Evolutionary conservation across 805 yeast species (phyloP).

Genomic region (Ogataea angusta): DNA sequence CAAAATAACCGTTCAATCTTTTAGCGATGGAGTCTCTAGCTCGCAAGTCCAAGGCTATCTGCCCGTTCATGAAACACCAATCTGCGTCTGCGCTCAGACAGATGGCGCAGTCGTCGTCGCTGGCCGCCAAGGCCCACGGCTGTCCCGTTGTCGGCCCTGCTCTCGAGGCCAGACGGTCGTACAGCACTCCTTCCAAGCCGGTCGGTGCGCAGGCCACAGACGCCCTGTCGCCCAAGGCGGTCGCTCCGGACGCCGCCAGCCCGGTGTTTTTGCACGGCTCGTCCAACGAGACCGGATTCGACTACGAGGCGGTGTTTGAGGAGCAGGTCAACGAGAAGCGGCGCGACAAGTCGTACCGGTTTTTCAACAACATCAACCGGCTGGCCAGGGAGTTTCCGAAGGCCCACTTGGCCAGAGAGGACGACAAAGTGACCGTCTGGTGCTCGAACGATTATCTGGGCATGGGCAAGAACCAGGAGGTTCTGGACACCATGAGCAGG

Average conservation of each 20-base stretch:
- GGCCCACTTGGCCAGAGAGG: conserved; percentile 77
- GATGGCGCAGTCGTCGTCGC: conserved; percentile 43
- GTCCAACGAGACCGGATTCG: conserved; percentile 55
- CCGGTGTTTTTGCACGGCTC: conserved; percentile 27
- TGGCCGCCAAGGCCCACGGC: conserved; percentile 57
- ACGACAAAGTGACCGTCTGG: conserved; percentile 95
- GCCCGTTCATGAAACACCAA: conserved; percentile 72
- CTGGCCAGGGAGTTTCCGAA: conserved; percentile 89
- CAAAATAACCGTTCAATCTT: conserved; percentile 1
- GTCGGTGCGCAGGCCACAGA: conserved; percentile 44
- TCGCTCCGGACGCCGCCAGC: conserved; percentile 34
- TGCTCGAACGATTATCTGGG: conserved; percentile 98
- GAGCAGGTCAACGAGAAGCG: conserved; percentile 71
- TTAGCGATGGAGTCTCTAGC: conserved; percentile 71
- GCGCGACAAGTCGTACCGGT: conserved; percentile 88
- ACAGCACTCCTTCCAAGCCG: conserved; percentile 46
- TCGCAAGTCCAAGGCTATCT: conserved; percentile 69
- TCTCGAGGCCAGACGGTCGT: conserved; percentile 41
- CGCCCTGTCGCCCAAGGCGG: conserved; percentile 25
- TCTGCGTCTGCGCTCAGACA: conserved; percentile 59
- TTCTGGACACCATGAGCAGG: conserved; percentile 70
- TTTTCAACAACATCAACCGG: conserved; percentile 95
- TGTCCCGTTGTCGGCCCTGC: conserved; percentile 96
- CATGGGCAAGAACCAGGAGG: conserved; percentile 79
- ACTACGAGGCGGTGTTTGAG: conserved; percentile 67